Conservation (phyloP, 148 eudicot species). For the Chenopodium quinoa region DNA sequence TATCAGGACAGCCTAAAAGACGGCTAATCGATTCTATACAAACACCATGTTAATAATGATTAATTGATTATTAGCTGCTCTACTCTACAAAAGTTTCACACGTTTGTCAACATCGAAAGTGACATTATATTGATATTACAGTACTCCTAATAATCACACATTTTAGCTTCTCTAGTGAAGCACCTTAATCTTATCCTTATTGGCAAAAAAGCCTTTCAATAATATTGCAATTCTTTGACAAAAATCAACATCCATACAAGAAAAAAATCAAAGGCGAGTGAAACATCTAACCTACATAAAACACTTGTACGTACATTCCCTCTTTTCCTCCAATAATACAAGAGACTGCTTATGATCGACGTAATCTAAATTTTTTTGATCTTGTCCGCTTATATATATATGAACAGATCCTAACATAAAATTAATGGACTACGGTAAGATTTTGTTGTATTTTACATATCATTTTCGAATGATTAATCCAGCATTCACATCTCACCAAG, state of each 20-base stretch:
- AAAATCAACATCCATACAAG: neutral
- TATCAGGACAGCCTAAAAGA: too few relatives aligned
- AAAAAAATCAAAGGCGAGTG: neutral
- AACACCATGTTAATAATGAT: slow-evolving; percentile 4
- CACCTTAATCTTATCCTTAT: slow-evolving; percentile 2
- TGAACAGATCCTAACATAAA: neutral
- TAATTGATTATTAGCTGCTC: slow-evolving; percentile 5
- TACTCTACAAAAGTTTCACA: neutral
- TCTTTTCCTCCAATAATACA: neutral
- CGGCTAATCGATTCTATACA: neutral
- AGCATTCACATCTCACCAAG: neutral
- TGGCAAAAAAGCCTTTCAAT: slow-evolving; percentile 1
- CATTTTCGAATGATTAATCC: neutral
- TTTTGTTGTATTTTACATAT: neutral
- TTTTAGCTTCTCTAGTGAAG: slow-evolving; percentile 4
- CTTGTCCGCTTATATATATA: neutral
- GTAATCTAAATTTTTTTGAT: neutral
- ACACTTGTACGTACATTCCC: neutral
- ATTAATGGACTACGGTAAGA: neutral
- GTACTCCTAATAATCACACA: neutral
- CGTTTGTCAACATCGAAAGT: slow-evolving; percentile 15
- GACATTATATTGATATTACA: slow-evolving; percentile 24
- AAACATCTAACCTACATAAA: neutral
- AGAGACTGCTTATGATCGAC: neutral
- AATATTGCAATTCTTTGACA: neutral